These are phyloP conservation scores for Collybia sp. DNA, from an alignment of 768 basidiomycete genomes.

Conservation along the genomic window DNA sequence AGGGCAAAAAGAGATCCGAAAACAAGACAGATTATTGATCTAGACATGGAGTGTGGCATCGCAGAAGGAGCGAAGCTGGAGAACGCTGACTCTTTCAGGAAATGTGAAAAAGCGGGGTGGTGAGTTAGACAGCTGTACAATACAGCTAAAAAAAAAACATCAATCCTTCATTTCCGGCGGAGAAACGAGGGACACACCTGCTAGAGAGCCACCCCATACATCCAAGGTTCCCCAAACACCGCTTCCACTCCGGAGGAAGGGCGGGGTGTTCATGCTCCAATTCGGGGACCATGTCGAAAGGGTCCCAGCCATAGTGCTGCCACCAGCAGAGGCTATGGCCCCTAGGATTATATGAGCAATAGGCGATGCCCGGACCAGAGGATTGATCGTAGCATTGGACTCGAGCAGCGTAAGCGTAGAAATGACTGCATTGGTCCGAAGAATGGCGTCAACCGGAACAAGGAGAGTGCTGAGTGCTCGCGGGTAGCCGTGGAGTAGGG, in stretches of 20 bases:
- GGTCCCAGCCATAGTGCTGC: constrained; percentile 39
- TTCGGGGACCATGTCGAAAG: constrained; percentile 35
- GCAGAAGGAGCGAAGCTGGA: too few relatives aligned
- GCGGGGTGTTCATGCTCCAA: constrained; percentile 44
- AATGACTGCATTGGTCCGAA: constrained; percentile 38
- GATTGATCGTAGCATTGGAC: constrained; percentile 18
- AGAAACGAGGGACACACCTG: constrained; percentile 11
- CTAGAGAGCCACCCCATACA: constrained; percentile 47
- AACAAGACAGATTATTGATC: too few relatives aligned
- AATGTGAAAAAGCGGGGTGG: too few relatives aligned
- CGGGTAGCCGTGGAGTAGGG: constrained; percentile 10
- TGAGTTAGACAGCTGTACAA: too few relatives aligned
- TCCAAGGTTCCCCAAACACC: constrained; percentile 38
- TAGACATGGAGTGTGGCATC: too few relatives aligned
- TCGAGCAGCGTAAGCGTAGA: constrained; percentile 29
- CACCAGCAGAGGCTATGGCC: constrained; percentile 41
- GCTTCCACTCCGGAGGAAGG: constrained; percentile 34
- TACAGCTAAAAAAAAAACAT: too few relatives aligned
- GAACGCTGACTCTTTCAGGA: too few relatives aligned
- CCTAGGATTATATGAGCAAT: constrained; percentile 45
- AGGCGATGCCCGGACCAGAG: constrained; percentile 30
- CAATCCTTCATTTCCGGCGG: too few relatives aligned
- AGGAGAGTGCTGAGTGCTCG: constrained; percentile 35
- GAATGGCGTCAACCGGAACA: constrained; percentile 46
- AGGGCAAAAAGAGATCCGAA: too few relatives aligned